Evolutionary conservation across 306 rosid species (phyloP).

Genomic region (Lathyrus sativus): DNA sequence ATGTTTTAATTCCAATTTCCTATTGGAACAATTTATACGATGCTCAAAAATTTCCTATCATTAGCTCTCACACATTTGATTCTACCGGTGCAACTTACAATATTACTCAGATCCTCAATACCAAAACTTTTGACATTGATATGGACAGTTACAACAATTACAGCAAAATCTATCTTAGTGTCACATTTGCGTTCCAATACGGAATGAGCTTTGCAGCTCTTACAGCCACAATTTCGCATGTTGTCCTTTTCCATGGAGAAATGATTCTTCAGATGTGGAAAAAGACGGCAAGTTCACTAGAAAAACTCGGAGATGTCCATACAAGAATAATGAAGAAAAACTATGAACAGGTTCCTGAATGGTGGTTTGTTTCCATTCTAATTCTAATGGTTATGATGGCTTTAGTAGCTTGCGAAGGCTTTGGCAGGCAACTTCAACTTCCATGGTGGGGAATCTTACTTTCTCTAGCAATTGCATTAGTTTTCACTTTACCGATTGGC

Average conservation of each 20-base stretch:
- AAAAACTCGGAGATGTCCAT: slow-evolving; percentile 59
- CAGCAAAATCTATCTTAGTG: slow-evolving; percentile 71
- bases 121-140: slow-evolving; percentile 53
- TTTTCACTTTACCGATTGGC: slow-evolving; percentile 76
- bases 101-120: slow-evolving; percentile 52
- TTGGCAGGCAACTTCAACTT: slow-evolving; percentile 72
- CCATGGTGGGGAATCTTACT: slow-evolving; percentile 86
- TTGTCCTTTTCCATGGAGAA: slow-evolving; percentile 74
- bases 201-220: slow-evolving; percentile 80
- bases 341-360: slow-evolving; percentile 68
- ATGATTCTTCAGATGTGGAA: slow-evolving; percentile 56
- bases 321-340: slow-evolving; percentile 76
- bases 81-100: slow-evolving; percentile 52
- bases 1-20: slow-evolving; percentile 53
- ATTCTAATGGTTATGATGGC: slow-evolving; percentile 43
- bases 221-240: slow-evolving; percentile 76
- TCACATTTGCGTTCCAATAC: slow-evolving; percentile 60
- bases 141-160: slow-evolving; percentile 47
- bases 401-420: slow-evolving; percentile 62
- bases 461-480: slow-evolving; percentile 57
- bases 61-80: slow-evolving; percentile 77
- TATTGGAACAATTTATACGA: slow-evolving; percentile 69
- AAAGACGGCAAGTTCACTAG: slow-evolving; percentile 45
- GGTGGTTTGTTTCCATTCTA: slow-evolving; percentile 64
- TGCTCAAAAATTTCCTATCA: slow-evolving; percentile 73